phyloP scores from a whole-genome alignment of 148 eudicot species.

The Heliosperma pusillum region DNA sequence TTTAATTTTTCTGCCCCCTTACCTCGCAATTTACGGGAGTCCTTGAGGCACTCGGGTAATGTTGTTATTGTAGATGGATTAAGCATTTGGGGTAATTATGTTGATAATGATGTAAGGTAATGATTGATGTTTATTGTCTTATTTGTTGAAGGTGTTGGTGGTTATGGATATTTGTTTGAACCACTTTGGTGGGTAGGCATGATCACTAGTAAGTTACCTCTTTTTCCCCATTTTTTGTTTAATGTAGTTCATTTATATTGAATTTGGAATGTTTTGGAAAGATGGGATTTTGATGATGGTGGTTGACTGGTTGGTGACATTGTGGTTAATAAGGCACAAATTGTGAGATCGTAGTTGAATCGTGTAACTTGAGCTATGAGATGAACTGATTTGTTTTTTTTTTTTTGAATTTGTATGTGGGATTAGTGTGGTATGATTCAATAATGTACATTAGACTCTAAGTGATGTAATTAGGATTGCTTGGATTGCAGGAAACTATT shows the following conservation, averaged over 20 bases:
- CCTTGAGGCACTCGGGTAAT: too few species aligned
- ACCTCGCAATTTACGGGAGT: neutral
- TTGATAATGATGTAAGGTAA: neutral
- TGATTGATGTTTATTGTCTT: conserved; percentile 12
- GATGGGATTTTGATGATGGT: conserved; percentile 5
- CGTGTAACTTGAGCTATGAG: neutral
- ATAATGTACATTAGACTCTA: neutral
- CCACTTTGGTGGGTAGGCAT: conserved; percentile 99
- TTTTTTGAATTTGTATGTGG: neutral
- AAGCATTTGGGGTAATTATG: conserved; percentile 8
- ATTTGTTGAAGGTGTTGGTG: conserved; percentile 66
- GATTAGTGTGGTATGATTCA: neutral
- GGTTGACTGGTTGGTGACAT: conserved; percentile 6
- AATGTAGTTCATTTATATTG: neutral
- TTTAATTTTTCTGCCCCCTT: conserved; percentile 1
- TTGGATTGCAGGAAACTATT: too few species aligned
- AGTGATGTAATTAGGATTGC: neutral
- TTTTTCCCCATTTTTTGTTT: conserved; percentile 15
- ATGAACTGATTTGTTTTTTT: conserved; percentile 3
- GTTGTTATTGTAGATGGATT: too few species aligned
- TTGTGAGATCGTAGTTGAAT: neutral
- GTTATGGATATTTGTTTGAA: conserved; percentile 79
- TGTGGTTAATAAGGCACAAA: neutral
- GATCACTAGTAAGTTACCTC: conserved; percentile 63
- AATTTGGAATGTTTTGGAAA: neutral